Evolutionary conservation across 164 flowering plant genomes (phyloP), one percentile per base, ranked within the genome.

Genomic region (Aristolochia contorta): DNA sequence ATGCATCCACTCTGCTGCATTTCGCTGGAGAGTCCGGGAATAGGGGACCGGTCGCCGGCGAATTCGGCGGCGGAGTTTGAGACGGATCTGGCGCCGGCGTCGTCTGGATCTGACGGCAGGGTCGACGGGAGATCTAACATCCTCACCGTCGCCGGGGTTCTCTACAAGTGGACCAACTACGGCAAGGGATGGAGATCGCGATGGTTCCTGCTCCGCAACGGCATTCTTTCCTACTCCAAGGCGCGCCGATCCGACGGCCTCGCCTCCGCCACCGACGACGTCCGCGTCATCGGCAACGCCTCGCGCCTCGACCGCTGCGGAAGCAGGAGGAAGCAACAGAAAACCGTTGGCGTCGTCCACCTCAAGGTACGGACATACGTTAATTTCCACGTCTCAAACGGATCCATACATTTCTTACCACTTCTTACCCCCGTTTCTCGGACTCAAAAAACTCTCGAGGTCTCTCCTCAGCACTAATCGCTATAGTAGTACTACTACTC

Each of bases 101-200:
- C 22, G 25, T 58, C 67, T 63, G 86, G 85, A 79, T 78, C 89
- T 69, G 84, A 79, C 2, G 57, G 54, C 66, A 68, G 21, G 25
- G 45, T 68, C 71, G 79, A 68, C 21, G 65, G 65, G 56, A 80
- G 79, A 74, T 78, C 80, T 25, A 78, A 72, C 32, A 67, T n/a
- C n/a, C n/a, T 61, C 21, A 69, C 72, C 16, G 87, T 88, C 46
- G 94, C 94, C 30, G 98, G 96, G 30, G 78, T 85, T 7, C 71
- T 92, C 9, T 75, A 85, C 73, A 92, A 92, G 74, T 92, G 98
- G 98, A 87, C 95, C 20, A 92, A 92, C 78, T 92, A 82, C 79
- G 78, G 88, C 15, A 92, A 89, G 69, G 98, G 98, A 3, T 92
- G 98, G 98, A 83, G 96, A 80, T 84, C 88, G 55, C 69, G 98